A percentile compares a stretch with the other conserved stretches of the same genome.
Conservation (phyloP, 1,284 basidiomycete species). For the Cryptococcus sp. region DNA sequence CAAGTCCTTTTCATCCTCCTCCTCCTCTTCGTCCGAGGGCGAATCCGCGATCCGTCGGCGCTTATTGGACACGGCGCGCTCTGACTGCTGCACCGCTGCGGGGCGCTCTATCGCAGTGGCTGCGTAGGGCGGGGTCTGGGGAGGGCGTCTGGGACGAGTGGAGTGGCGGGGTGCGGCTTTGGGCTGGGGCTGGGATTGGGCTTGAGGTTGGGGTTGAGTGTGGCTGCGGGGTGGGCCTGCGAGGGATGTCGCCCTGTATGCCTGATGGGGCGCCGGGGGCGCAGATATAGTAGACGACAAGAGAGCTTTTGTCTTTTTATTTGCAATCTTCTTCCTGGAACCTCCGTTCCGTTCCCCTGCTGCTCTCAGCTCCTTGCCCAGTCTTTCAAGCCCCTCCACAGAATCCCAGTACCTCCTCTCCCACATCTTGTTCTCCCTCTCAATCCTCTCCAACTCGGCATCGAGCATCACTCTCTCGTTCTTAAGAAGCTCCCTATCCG, state of each 20-base stretch:
- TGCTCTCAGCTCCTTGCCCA: constrained; percentile 3
- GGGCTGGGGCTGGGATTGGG: neutral
- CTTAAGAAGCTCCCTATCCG: constrained; percentile 1
- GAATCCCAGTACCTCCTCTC: constrained; percentile 10
- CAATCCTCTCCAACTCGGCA: constrained; percentile 9
- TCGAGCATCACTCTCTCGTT: neutral
- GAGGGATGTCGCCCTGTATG: too few relatives aligned
- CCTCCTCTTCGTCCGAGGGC: constrained; percentile 1
- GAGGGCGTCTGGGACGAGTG: neutral
- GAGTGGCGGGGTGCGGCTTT: neutral
- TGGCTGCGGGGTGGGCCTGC: too few relatives aligned
- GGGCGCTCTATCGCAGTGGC: neutral
- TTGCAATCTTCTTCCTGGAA: neutral
- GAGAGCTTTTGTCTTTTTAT: too few relatives aligned
- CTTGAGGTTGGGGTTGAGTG: neutral
- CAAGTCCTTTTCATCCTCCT: neutral
- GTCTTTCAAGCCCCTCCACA: neutral
- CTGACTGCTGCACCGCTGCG: constrained; percentile 8
- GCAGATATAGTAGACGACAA: too few relatives aligned
- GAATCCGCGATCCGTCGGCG: constrained; percentile 16
- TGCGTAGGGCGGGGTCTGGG: too few relatives aligned
- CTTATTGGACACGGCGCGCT: constrained; percentile 14
- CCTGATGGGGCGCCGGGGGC: too few relatives aligned
- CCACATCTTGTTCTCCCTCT: constrained; percentile 5
- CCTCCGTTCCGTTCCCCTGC: constrained; percentile 1